Evolutionary conservation across 140 eudicot species (phyloP), one percentile per base, ranked within the genome.

Genomic region (Ambrosia hybrid): DNA sequence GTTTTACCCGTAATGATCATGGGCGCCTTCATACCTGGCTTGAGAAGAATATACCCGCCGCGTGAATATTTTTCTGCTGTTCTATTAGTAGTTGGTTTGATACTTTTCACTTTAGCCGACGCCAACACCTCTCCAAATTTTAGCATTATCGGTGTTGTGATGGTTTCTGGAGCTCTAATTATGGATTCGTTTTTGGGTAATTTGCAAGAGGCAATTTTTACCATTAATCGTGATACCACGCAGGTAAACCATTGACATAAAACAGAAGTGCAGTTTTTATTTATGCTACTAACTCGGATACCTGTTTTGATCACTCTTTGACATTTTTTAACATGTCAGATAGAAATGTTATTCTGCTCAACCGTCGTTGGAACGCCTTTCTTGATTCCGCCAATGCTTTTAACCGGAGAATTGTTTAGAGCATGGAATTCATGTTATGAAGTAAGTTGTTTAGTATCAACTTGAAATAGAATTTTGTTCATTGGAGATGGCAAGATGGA

Each of bases 141-240:
- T 65, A 80, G 81, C 74, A 72, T 85, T 33, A 49, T 85, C 4
- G 86, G 89, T 52, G 82, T 85, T 68, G 80, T 86, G 51, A 94
- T 94, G 99, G 90, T 94, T 59, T 51, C 79, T 39, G 96, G 99
- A 36, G 99, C 97, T 66, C 80, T 94, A 36, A 70, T 90, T 46
- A 94, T 94, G 99, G 99, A 94, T 73, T 74, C 99, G 13, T 94
- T 94, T 83, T 82, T 94, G 67, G 99, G 99, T 26, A 94, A 94
- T 80, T 76, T 94, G 81, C 99, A 94, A 71, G 99, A 94, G 83
- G 97, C 99, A 36, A 86, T 94, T 72, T 94, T 94, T 78, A 94
- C 96, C 75, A 78, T 83, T 82, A 94, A 88, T 83, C 97, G 95
- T 9, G 96, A 90, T 41, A 94, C 99, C 33, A 94, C 96, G 49